Percentiles rank a stretch among this genome's conserved stretches.
phyloP scores from a whole-genome alignment of 1,139 yeast genomes.

The Magnusiomyces fungicola region DNA sequence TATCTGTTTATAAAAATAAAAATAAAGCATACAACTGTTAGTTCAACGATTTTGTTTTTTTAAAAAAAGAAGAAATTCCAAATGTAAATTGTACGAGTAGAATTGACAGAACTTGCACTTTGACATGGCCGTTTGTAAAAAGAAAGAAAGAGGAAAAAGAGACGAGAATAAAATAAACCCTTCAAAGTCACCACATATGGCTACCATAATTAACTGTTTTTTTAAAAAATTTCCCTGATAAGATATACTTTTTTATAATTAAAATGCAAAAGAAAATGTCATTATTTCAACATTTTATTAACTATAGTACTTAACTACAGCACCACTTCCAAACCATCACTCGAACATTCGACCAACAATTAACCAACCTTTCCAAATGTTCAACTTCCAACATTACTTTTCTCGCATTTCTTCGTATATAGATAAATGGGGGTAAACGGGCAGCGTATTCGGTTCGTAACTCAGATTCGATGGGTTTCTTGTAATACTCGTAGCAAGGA shows the following conservation, averaged over 20 bases:
- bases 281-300: background rate
- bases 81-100: conserved; percentile 1
- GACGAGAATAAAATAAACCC: too few relatives aligned
- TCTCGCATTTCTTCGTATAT: background rate
- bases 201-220: background rate
- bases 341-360: background rate
- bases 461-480: background rate
- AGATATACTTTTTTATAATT: conserved; percentile 7
- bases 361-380: too few relatives aligned
- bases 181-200: background rate
- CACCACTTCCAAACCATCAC: background rate
- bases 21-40: background rate
- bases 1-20: conserved; percentile 33
- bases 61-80: conserved; percentile 5
- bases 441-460: background rate
- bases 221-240: too few relatives aligned
- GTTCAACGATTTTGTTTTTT: background rate
- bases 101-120: too few relatives aligned
- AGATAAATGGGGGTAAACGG: background rate
- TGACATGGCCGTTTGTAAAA: too few relatives aligned
- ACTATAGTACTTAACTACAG: too few relatives aligned
- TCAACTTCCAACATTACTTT: too few relatives aligned
- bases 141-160: too few relatives aligned
- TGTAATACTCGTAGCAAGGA: too few relatives aligned
- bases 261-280: conserved; percentile 9